Evolutionary conservation across 2,329 filamentous ascomycete species (phyloP).

Genomic region (Pestalotiopsis sp.): DNA sequence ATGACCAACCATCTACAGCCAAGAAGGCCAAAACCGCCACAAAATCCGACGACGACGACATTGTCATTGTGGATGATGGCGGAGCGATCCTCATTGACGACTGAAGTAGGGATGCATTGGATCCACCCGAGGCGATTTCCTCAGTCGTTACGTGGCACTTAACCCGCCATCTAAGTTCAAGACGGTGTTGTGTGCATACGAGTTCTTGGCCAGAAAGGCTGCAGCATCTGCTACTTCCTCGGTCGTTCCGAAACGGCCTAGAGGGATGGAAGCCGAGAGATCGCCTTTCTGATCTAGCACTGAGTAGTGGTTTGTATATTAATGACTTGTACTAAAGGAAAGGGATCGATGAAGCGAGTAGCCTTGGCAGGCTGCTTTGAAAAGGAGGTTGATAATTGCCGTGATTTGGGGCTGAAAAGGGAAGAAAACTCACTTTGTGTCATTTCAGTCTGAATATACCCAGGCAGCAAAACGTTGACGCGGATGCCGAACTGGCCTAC

Average conservation of each 20-base stretch:
- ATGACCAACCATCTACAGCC: slow-evolving; percentile 29
- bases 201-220: slow-evolving; percentile 73
- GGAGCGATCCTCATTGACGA: slow-evolving; percentile 65
- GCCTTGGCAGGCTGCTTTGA: background rate
- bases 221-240: slow-evolving; percentile 82
- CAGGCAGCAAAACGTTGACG: slow-evolving; percentile 79
- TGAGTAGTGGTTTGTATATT: slow-evolving; percentile 37
- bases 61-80: slow-evolving; percentile 50
- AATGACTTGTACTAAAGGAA: slow-evolving; percentile 16
- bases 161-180: slow-evolving; percentile 85
- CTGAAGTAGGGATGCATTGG: slow-evolving; percentile 39
- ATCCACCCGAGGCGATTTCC: background rate
- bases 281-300: slow-evolving; percentile 26
- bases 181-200: slow-evolving; percentile 84
- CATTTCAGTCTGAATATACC: slow-evolving; percentile 83
- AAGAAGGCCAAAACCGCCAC: slow-evolving; percentile 51
- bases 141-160: slow-evolving; percentile 55
- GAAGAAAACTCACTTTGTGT: slow-evolving; percentile 57
- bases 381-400: background rate
- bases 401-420: slow-evolving; percentile 11
- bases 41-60: slow-evolving; percentile 39
- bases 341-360: slow-evolving; percentile 12
- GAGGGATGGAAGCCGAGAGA: slow-evolving; percentile 57
- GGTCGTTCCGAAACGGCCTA: slow-evolving; percentile 64
- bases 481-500: slow-evolving; percentile 62